Base-by-base conservation (phyloP, 1,284 basidiomycete genomes). In the Apiotrichum veenhuisii region DNA sequence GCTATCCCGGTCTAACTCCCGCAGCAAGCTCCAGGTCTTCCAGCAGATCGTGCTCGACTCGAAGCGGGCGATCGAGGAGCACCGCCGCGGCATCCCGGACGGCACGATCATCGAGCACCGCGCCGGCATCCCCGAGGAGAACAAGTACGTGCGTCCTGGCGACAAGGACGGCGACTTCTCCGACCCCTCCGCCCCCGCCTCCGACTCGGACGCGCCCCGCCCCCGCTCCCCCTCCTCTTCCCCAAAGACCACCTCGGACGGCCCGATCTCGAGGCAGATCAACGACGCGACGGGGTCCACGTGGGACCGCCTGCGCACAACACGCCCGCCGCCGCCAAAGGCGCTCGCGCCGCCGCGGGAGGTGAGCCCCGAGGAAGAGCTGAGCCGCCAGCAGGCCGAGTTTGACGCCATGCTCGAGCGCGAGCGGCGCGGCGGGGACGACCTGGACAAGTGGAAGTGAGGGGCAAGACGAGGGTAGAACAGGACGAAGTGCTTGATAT, bases 11-110 rank as follows among this genome's bases (percentile, higher is more conserved):
- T 45, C 57, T 59, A 34, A 59, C 26, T 25, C 22, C 27, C 15
- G 14, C 52, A 73, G 70, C n/a, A 74, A 72, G 50, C 55, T 74
- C 27, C 54, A 58, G 46, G 65, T 74, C 14, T 71, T 74, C 48
- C 62, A 65, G 43, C 56, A 71, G 45, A 62, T 74, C 43, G 65
- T 69, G 36, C 45, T 61, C n/a, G 64, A 68, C 47, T 62, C 66
- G 30, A 52, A 55, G 52, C 58, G 52, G 49, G 52, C 50, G 33
- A 62, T 54, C 26, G 59, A 47, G 51, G 56, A 59, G 57, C 41
- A 44, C 40, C 49, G 59, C 27, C 40, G 27, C 25, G 55, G 59
- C 40, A 52, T 61, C 23, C 52, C 52, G 20, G 26, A 36, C 38
- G 54, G 58, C 54, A 53, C 58, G 12, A 20, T 59, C n/a, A 49